phyloP scores from a whole-genome alignment of 768 basidiomycete genomes.

The Podaxis sp. region DNA sequence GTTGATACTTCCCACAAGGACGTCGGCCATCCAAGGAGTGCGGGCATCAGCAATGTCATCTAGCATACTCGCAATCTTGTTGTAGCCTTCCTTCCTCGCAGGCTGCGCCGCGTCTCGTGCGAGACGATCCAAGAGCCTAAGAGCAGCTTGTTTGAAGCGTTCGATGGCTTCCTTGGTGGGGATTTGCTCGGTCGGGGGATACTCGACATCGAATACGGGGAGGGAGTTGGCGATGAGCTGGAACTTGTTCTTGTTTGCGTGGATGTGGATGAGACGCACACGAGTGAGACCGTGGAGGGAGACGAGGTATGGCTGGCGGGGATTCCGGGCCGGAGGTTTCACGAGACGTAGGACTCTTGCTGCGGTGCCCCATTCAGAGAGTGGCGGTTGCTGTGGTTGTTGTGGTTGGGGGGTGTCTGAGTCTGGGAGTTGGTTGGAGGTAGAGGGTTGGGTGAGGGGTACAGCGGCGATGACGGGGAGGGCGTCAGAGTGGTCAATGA shows the following conservation, averaged over 20 bases:
- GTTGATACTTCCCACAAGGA: conserved; percentile 64
- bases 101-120: conserved; percentile 47
- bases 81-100: conserved; percentile 62
- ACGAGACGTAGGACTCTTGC: conserved; percentile 72
- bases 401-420: background rate
- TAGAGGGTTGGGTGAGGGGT: conserved; percentile 41
- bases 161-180: conserved; percentile 58
- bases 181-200: conserved; percentile 43
- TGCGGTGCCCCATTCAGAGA: conserved; percentile 62
- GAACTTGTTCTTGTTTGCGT: conserved; percentile 25
- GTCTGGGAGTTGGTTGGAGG: background rate
- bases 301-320: conserved; percentile 63
- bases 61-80: conserved; percentile 68
- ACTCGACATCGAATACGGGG: conserved; percentile 44
- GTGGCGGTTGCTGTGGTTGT: conserved; percentile 18
- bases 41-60: conserved; percentile 67
- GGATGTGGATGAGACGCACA: conserved; percentile 47
- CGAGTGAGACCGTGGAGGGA: conserved; percentile 73
- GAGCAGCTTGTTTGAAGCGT: conserved; percentile 68
- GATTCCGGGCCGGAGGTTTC: conserved; percentile 54
- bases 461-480: conserved; percentile 72
- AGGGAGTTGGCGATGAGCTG: conserved; percentile 30
- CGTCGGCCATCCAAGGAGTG: conserved; percentile 76
- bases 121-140: conserved; percentile 67
- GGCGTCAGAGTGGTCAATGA: conserved; percentile 68